Conservation (phyloP, 805 yeast genomes). For the Myxozyma geophila region DNA sequence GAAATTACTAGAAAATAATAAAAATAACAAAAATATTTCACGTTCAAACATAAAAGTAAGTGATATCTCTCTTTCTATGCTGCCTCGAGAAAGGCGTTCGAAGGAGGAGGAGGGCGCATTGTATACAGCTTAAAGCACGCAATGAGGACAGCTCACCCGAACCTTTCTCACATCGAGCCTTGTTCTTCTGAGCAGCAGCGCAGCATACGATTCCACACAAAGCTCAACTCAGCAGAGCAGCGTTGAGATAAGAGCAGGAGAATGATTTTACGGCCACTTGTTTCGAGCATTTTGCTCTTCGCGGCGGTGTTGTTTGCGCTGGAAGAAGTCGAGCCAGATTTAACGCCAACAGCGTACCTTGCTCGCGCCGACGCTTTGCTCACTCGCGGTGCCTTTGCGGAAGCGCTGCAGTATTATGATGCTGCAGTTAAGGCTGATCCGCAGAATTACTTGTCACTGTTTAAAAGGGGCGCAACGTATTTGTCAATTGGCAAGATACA, state of each 20-base stretch:
- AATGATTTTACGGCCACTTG: background rate
- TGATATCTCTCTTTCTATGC: background rate
- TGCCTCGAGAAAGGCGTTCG: background rate
- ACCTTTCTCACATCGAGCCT: background rate
- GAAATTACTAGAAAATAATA: background rate
- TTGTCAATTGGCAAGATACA: conserved; percentile 44
- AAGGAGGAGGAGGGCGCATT: background rate
- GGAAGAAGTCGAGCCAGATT: conserved; percentile 12
- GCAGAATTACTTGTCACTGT: conserved; percentile 42
- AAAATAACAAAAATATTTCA: too few species aligned
- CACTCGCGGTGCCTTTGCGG: conserved; percentile 28
- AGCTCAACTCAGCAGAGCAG: background rate
- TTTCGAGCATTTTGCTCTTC: conserved; percentile 1
- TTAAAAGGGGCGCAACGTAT: conserved; percentile 47
- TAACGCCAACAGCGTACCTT: conserved; percentile 23
- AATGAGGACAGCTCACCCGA: conserved; percentile 16
- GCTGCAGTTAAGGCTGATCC: conserved; percentile 41
- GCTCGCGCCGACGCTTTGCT: conserved; percentile 35
- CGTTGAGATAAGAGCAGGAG: background rate
- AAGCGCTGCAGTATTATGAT: conserved; percentile 39
- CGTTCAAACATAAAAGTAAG: too few species aligned
- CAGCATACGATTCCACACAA: background rate
- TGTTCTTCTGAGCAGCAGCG: background rate
- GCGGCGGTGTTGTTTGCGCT: conserved; percentile 5
- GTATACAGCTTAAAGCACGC: conserved; percentile 4